These are phyloP conservation scores for Talaromyces proteolyticus DNA, from an alignment of 495 filamentous ascomycete genomes.

Conservation along the genomic window DNA sequence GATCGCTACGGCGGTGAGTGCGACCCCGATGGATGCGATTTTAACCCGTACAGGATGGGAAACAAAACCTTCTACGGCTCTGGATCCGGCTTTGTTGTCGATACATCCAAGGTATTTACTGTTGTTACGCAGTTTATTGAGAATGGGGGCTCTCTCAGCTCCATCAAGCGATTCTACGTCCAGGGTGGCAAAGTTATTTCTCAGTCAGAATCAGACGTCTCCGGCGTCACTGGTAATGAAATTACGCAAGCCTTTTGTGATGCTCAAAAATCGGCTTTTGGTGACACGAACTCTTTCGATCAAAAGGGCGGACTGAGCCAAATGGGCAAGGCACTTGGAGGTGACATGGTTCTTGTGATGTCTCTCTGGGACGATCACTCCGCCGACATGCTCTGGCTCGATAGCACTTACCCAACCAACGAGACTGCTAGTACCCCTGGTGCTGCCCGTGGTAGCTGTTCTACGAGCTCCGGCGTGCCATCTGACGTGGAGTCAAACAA, in stretches of 20 bases:
- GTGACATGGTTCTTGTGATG: conserved; percentile 72
- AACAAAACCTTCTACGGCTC: conserved; percentile 56
- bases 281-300: conserved; percentile 52
- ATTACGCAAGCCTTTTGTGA: conserved; percentile 60
- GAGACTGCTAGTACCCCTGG: conserved; percentile 50
- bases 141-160: conserved; percentile 44
- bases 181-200: conserved; percentile 59
- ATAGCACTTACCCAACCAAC: conserved; percentile 64
- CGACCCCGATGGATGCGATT: conserved; percentile 74
- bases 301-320: conserved; percentile 52
- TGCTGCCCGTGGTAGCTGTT: conserved; percentile 64
- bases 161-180: conserved; percentile 67
- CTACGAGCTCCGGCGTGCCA: conserved; percentile 54
- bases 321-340: conserved; percentile 50
- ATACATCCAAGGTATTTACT: conserved; percentile 58
- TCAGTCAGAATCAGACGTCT: conserved; percentile 49
- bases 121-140: conserved; percentile 70
- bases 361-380: conserved; percentile 75
- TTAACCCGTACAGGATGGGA: conserved; percentile 69
- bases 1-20: conserved; percentile 51
- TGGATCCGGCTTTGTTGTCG: conserved; percentile 50
- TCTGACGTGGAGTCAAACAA: conserved; percentile 48
- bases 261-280: conserved; percentile 54
- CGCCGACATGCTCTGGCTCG: conserved; percentile 80
- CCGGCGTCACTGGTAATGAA: conserved; percentile 45